Percentiles rank a stretch among this genome's conserved stretches.
Conservation (phyloP, 768 basidiomycete species). For the Floccularia luteovirens region DNA sequence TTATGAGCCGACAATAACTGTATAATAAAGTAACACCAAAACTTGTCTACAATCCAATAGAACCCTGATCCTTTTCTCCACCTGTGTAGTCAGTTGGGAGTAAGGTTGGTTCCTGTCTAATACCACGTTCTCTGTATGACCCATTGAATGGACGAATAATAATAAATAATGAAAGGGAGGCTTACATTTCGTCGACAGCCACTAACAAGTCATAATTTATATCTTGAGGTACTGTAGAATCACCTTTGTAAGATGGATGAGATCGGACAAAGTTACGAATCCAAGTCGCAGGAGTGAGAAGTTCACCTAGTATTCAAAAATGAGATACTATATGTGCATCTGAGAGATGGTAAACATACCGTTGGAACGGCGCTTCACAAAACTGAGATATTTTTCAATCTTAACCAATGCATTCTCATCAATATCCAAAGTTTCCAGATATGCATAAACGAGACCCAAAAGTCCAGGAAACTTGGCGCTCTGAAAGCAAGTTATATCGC, state of each 20-base stretch:
- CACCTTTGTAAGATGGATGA: constrained; percentile 87
- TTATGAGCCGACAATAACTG: neutral
- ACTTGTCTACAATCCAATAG: constrained; percentile 28
- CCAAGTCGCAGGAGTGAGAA: constrained; percentile 73
- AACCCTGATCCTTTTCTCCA: constrained; percentile 35
- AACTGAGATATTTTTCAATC: constrained; percentile 72
- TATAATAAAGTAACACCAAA: constrained; percentile 6
- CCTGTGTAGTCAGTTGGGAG: constrained; percentile 56
- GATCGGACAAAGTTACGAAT: constrained; percentile 86
- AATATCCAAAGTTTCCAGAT: constrained; percentile 82
- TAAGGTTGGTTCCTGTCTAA: constrained; percentile 49
- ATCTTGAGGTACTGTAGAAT: constrained; percentile 86
- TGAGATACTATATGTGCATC: neutral
- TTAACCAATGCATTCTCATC: constrained; percentile 47
- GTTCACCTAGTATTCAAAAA: constrained; percentile 1
- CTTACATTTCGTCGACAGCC: constrained; percentile 89
- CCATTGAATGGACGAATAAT: neutral
- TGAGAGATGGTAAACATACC: constrained; percentile 37
- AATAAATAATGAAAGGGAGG: constrained; percentile 9
- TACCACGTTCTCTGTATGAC: constrained; percentile 56
- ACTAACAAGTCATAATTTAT: constrained; percentile 93
- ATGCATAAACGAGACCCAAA: constrained; percentile 72
- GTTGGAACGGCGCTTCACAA: constrained; percentile 71
- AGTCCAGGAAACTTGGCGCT: constrained; percentile 70
- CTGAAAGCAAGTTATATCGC: constrained; percentile 24